Evolutionary conservation across 1,284 basidiomycete species (phyloP), one percentile per base, ranked within the genome.

Genomic region (Leucoagaricus sp.): DNA sequence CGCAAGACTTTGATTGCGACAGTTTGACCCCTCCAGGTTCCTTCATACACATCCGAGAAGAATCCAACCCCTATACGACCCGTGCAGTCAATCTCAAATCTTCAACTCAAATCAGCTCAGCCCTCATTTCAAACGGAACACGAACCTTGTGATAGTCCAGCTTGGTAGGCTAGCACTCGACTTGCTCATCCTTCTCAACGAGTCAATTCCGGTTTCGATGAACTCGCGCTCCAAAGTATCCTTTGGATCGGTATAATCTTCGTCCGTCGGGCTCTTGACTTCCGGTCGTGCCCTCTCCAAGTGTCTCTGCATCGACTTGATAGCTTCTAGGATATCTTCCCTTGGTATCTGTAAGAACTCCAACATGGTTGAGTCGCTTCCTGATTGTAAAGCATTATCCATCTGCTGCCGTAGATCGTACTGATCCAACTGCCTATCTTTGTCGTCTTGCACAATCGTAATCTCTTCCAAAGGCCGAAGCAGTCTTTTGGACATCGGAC

Each of bases 301-400:
- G 19, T 83, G 84, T 38, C 90, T 73, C 69, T 90, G 87, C 23
- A 92, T 74, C 3, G 89, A 87, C 72, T 89, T 89, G 66, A 91
- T 83, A 4, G 89, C 89, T 69, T 92, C 90, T 0, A 87, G 86
- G 74, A 90, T 86, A 69, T 91, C 87, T 45, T 83, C 80, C 59
- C 79, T 75, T 23, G 79, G 78, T 25, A 89, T 80, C 60, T 87
- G 84, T 57, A 91, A 69, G 26, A 84, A 73, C 40, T 75, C 69
- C 41, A 87, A 70, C 76, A 91, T 82, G 59, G 81, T 79, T 5
- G 74, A 76, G 64, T 91, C 88, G 64, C 73, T 84, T 48, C 77
- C 77, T 9, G 48, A 58, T 31, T 65, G 61, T 17, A 70, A 51
- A 12, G 64, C 63, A 5, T 60, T 57, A 31, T 61, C 61, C 21